A percentile compares a stretch with the other conserved stretches of the same genome.
These are phyloP conservation scores for Colletotrichum sp. DNA, from an alignment of 2,329 filamentous ascomycete genomes.

Conservation along the genomic window DNA sequence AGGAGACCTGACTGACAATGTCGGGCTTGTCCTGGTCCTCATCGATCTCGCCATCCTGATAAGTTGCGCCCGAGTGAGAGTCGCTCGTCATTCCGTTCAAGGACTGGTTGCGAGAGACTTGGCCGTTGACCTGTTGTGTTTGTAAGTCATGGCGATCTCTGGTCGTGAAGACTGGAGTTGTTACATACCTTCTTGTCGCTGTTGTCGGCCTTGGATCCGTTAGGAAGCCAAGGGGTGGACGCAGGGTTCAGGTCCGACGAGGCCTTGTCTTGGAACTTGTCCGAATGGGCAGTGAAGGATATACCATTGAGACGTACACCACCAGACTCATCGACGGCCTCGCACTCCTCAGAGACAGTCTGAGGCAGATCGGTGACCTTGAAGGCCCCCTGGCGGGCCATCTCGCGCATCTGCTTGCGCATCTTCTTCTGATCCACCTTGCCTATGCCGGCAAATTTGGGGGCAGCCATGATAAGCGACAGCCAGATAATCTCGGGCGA, in stretches of 20 bases:
- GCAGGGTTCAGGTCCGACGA: slow-evolving; percentile 13
- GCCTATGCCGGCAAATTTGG: not conserved
- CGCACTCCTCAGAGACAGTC: not conserved
- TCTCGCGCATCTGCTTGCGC: not conserved
- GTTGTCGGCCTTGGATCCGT: not conserved
- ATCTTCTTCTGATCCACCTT: not conserved
- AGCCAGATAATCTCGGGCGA: not conserved
- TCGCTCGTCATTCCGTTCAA: not conserved
- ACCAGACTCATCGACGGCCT: slow-evolving; percentile 10
- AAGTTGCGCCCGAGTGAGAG: not conserved
- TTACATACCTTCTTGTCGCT: not conserved
- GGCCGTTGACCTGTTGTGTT: not conserved
- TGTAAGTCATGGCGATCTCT: not conserved
- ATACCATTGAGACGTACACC: slow-evolving; percentile 3
- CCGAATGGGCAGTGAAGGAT: not conserved
- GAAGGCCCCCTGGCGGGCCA: not conserved
- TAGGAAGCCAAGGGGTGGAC: slow-evolving; percentile 16
- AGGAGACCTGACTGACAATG: too few species aligned
- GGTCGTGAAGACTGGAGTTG: not conserved
- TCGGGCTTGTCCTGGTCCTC: not conserved
- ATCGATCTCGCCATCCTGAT: not conserved
- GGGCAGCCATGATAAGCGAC: not conserved
- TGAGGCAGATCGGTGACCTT: not conserved
- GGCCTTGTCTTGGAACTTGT: not conserved
- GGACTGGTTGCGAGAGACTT: not conserved